Base-by-base conservation (phyloP, 2,329 filamentous ascomycete species). In the Xylariales sp. region DNA sequence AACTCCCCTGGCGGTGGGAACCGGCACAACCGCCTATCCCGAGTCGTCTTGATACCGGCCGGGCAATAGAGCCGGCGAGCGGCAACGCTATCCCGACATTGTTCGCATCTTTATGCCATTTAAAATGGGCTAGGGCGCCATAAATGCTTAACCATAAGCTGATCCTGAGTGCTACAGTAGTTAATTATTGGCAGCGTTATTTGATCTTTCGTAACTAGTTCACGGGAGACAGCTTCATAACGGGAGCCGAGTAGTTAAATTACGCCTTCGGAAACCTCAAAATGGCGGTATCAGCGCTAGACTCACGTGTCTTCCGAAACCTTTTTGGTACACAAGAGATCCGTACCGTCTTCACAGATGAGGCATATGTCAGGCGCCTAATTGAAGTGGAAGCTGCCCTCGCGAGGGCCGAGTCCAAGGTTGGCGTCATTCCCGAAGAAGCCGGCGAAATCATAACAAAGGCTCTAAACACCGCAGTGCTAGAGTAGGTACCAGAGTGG, bases 281-380 rank as follows among this genome's bases (percentile, higher is more conserved):
- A 34, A 53, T 53, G 49, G 49, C 49, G 1, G 49, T 53, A 34
- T 53, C 49, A 53, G 49, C 49, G 1, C 49, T 53, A 16, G 49
- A 53, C 10, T 53, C 49, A 36, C 49, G 49, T 10, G 16, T 53
- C 12, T 53, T 53, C 14, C 49, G 49, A 53, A 53, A 53, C 30
- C 49, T 53, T 34, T 53, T 53, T 30, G 49, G 49, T 14, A 53
- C 49, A 30, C 49, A 53, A 53, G 49, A 53, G 49, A 53, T 53
- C 49, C 49, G 49, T 23, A n/a, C 12, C n/a, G 49, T 18, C 10
- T 53, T 53, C 49, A 53, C 30, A n/a, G 49, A 53, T 53, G 49
- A 53, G 14, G 49, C 49, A 14, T 53, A 53, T n/a, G 32, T 53
- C 8, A 1, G 7, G 4, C 49, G 49, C 30, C 14, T 53, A 3